Evolutionary conservation across 2,329 filamentous ascomycete species (phyloP).

Genomic region (Xylariaceae sp.): DNA sequence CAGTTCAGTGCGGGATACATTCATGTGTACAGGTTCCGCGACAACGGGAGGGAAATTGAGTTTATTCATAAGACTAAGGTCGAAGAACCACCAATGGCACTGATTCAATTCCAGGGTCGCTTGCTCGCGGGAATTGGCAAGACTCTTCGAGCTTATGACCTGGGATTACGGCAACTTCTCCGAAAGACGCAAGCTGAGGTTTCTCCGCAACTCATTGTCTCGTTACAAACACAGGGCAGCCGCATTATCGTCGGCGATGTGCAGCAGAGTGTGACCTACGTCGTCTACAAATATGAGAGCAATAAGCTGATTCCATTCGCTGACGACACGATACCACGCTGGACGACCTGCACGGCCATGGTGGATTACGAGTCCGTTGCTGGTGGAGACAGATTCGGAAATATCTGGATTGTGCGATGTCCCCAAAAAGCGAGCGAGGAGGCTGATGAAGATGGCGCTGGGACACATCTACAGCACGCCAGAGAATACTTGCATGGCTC

Average conservation of each 20-base stretch:
- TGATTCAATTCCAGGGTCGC: slow-evolving; percentile 90
- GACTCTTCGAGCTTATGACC: slow-evolving; percentile 83
- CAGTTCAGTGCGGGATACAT: slow-evolving; percentile 81
- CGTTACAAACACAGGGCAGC: slow-evolving; percentile 85
- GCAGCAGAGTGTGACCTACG: slow-evolving; percentile 86
- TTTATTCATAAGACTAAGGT: slow-evolving; percentile 97
- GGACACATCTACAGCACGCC: slow-evolving; percentile 88
- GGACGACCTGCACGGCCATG: slow-evolving; percentile 91
- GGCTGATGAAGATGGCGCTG: slow-evolving; percentile 88
- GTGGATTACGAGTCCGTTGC: slow-evolving; percentile 96
- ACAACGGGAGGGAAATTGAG: slow-evolving; percentile 84
- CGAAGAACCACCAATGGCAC: slow-evolving; percentile 84
- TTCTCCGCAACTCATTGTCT: slow-evolving; percentile 80
- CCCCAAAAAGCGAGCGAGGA: slow-evolving; percentile 84
- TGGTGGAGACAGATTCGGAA: slow-evolving; percentile 97
- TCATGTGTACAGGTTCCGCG: slow-evolving; percentile 87
- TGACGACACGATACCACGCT: slow-evolving; percentile 86
- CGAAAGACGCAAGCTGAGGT: slow-evolving; percentile 87
- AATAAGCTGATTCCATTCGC: slow-evolving; percentile 93
- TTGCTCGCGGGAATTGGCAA: slow-evolving; percentile 84
- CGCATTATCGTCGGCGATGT: slow-evolving; percentile 92
- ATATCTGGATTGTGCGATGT: slow-evolving; percentile 89
- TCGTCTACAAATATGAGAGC: slow-evolving; percentile 89
- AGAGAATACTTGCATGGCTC: slow-evolving; percentile 88
- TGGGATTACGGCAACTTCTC: slow-evolving; percentile 89